These are phyloP conservation scores for Zygotorulaspora danielsina DNA, from an alignment of 805 yeast genomes.

Conservation along the genomic window DNA sequence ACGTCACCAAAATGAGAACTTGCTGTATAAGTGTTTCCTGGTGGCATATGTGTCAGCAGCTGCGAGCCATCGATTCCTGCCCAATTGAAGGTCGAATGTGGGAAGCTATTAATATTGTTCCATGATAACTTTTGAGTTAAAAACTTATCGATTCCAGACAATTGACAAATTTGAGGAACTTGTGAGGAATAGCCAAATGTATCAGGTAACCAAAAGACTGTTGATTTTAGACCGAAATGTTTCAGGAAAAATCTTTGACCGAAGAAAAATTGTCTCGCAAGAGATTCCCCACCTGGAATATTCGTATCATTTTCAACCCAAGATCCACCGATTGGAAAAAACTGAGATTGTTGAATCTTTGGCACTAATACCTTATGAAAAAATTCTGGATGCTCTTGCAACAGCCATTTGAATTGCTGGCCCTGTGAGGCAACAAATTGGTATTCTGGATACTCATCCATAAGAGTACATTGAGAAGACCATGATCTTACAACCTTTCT, in stretches of 20 bases:
- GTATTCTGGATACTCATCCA: constrained; percentile 88
- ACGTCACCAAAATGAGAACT: constrained; percentile 92
- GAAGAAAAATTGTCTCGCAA: constrained; percentile 79
- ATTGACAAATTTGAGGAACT: constrained; percentile 85
- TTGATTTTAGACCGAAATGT: constrained; percentile 71
- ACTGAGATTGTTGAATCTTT: constrained; percentile 66
- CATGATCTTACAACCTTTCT: constrained; percentile 91
- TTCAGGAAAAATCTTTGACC: constrained; percentile 84
- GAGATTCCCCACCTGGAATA: constrained; percentile 89
- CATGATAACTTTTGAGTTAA: constrained; percentile 92
- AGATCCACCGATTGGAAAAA: constrained; percentile 90
- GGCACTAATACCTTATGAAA: constrained; percentile 55
- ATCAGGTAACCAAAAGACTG: constrained; percentile 92
- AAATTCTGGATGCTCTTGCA: constrained; percentile 78
- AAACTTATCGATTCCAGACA: constrained; percentile 80
- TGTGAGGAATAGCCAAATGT: constrained; percentile 96
- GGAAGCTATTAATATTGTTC: constrained; percentile 92
- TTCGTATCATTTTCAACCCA: constrained; percentile 99
- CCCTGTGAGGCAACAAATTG: constrained; percentile 93
- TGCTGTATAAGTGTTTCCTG: constrained; percentile 93
- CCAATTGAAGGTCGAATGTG: constrained; percentile 91
- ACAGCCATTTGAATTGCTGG: constrained; percentile 92
- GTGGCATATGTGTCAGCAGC: constrained; percentile 95
- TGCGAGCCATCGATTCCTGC: constrained; percentile 91
- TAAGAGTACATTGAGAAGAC: constrained; percentile 83